Evolutionary conservation across 2,329 filamentous ascomycete species (phyloP).

Genomic region (Polychaeton citri): DNA sequence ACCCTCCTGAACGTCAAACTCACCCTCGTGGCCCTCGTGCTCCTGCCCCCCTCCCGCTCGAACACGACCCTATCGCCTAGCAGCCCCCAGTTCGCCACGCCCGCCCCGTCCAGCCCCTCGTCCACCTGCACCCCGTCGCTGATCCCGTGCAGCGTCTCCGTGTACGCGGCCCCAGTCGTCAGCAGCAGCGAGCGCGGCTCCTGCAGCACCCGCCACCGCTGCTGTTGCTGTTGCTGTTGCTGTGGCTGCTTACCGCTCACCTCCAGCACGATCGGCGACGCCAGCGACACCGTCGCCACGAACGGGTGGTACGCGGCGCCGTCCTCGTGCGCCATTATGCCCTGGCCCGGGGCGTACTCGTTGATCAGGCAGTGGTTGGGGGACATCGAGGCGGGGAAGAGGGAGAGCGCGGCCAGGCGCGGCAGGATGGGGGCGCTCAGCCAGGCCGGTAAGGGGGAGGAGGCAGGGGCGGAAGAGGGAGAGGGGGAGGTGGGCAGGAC

Average conservation of each 20-base stretch:
- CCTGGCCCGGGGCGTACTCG: slow-evolving; percentile 74
- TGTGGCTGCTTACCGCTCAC: slow-evolving; percentile 38
- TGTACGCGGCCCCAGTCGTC: slow-evolving; percentile 56
- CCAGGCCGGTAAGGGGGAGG: slow-evolving; percentile 58
- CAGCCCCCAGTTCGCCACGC: slow-evolving; percentile 50
- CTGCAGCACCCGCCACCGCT: slow-evolving; percentile 54
- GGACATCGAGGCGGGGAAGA: slow-evolving; percentile 45
- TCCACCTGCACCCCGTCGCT: slow-evolving; percentile 20
- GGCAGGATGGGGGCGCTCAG: slow-evolving; percentile 56
- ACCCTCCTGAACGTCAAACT: slow-evolving; percentile 83
- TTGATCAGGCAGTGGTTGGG: slow-evolving; percentile 93
- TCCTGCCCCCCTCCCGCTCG: slow-evolving; percentile 36
- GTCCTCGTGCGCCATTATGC: slow-evolving; percentile 98
- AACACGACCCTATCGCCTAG: slow-evolving; percentile 38
- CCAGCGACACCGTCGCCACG: slow-evolving; percentile 82
- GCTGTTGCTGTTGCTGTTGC: slow-evolving; percentile 2
- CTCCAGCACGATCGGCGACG: slow-evolving; percentile 63
- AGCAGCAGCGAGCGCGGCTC: slow-evolving; percentile 71
- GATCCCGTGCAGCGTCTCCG: slow-evolving; percentile 62
- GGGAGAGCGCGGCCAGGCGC: slow-evolving; percentile 34
- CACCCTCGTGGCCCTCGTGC: slow-evolving; percentile 46
- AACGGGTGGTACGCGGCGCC: slow-evolving; percentile 75
- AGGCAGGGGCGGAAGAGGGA: too few relatives aligned
- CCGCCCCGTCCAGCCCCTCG: slow-evolving; percentile 1
- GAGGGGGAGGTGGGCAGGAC: too few relatives aligned